Evolutionary conservation across 1,139 yeast species (phyloP), one percentile per base, ranked within the genome.

Genomic region (Debaryomycetaceae sp.): DNA sequence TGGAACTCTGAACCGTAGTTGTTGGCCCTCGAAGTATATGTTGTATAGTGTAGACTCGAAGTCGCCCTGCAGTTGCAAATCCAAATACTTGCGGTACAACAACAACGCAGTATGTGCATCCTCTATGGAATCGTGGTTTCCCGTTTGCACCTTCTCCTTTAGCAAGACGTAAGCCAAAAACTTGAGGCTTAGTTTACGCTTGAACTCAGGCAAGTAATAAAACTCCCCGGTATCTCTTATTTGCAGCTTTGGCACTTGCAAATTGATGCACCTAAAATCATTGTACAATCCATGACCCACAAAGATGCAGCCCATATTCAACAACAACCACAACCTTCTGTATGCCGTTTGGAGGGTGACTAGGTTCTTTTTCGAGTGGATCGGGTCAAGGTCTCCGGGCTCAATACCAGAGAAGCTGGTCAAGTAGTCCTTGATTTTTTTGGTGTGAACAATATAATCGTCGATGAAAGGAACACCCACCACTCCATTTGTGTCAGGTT

Each of bases 111-210:
- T 82, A 35, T 71, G 64, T 0, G 99, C 97, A 61, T 93, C 99
- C 50, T 93, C 98, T 28, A 91, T 86, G 1, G 97, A 89, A 52
- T 93, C 97, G 54, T 93, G 99, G 50, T 89, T 89, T 2, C 94
- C 95, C 2, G 78, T 78, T 54, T 93, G 98, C 14, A 93, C 95
- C 30, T 78, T 72, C 39, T 78, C 80, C 25, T 73, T 74, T 35
- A 91, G 64, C 31, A 91, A 65, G 18, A 78, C 78, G 68, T 86
- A 89, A 4, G 95, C 89, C 48, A 93, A 63, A 49, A 86, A 93
- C 49, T 91, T 83, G 44, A 93, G 69, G n/a, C 96, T 85, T 23
- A 93, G 65, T 39, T 79, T 83, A 37, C 99, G 58, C 56, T 67
- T 82, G 46, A 78, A 69, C 46, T 80, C 66, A 52, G 86, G 69